Conservation (phyloP, 1,284 basidiomycete species). For the Leccinum griseonigrum region DNA sequence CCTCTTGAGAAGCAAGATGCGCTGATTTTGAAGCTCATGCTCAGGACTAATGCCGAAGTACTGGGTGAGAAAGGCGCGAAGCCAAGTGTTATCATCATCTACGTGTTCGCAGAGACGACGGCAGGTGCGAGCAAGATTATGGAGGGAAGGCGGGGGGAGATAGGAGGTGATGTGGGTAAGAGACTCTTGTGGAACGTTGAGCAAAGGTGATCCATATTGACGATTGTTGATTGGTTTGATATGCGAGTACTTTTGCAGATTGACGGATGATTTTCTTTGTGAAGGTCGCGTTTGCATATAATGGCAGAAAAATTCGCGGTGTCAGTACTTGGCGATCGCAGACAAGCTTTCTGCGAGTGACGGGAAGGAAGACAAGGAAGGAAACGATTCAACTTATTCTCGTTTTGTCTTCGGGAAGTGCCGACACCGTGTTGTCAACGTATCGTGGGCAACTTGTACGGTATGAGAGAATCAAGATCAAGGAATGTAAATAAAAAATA, state of each 20-base stretch:
- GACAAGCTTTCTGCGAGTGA: conserved; percentile 20
- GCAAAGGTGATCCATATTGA: conserved; percentile 58
- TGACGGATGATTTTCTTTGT: conserved; percentile 15
- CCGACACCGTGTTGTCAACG: too few species aligned
- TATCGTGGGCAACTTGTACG: too few species aligned
- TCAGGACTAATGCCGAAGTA: conserved; percentile 69
- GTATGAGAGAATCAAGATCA: too few species aligned
- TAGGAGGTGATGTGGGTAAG: conserved; percentile 79
- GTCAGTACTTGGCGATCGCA: conserved; percentile 21
- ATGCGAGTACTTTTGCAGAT: conserved; percentile 2
- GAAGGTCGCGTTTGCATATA: conserved; percentile 32
- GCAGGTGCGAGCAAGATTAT: conserved; percentile 57
- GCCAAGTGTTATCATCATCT: conserved; percentile 81
- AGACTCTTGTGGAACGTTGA: conserved; percentile 66
- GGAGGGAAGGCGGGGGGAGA: conserved; percentile 65
- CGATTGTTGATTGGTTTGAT: not conserved
- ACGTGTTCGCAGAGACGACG: conserved; percentile 60
- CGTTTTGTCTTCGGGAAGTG: not conserved
- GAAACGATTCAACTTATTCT: not conserved
- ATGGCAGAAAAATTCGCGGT: conserved; percentile 6
- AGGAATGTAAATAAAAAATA: too few species aligned
- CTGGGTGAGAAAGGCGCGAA: conserved; percentile 72
- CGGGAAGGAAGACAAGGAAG: conserved; percentile 2
- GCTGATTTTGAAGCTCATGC: conserved; percentile 43
- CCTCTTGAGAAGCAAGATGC: conserved; percentile 54